A percentile compares a stretch with the other conserved stretches of the same genome.
These are phyloP conservation scores for Beta macrorhiza DNA, from an alignment of 179 eudicot species.

Conservation along the genomic window DNA sequence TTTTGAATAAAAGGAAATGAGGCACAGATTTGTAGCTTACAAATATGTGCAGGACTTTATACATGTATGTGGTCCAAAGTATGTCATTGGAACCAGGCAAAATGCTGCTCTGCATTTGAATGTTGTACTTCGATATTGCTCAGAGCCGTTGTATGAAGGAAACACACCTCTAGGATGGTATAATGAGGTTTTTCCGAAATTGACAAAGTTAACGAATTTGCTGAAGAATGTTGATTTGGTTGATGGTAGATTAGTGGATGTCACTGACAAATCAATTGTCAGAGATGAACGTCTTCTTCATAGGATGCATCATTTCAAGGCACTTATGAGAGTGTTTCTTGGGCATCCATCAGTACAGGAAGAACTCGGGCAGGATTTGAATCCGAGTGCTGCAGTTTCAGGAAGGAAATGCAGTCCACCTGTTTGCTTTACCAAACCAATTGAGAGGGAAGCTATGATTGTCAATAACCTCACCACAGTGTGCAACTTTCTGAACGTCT, in stretches of 20 bases:
- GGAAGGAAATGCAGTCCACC: slow-evolving; percentile 27
- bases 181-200: slow-evolving; percentile 40
- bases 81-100: slow-evolving; percentile 8
- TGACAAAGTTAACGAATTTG: slow-evolving; percentile 43
- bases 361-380: slow-evolving; percentile 34
- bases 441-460: slow-evolving; percentile 55
- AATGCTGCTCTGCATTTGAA: slow-evolving; percentile 17
- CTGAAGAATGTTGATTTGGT: slow-evolving; percentile 62
- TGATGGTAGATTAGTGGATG: slow-evolving; percentile 60
- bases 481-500: slow-evolving; percentile 58
- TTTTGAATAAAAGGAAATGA: slow-evolving; percentile 16
- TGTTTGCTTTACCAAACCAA: slow-evolving; percentile 46
- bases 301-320: slow-evolving; percentile 61
- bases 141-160: slow-evolving; percentile 29
- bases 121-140: slow-evolving; percentile 31
- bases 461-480: slow-evolving; percentile 57
- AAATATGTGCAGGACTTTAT: slow-evolving; percentile 15
- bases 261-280: slow-evolving; percentile 38
- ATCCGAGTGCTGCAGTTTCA: slow-evolving; percentile 23
- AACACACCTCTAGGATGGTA: slow-evolving; percentile 44
- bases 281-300: slow-evolving; percentile 47
- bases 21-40: slow-evolving; percentile 13
- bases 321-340: slow-evolving; percentile 50
- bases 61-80: slow-evolving; percentile 17
- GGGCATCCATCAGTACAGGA: slow-evolving; percentile 47